Evolutionary conservation across 371 early-diverging fungal species (phyloP), one percentile per base, ranked within the genome.

Genomic region (Actinomucor elegans): DNA sequence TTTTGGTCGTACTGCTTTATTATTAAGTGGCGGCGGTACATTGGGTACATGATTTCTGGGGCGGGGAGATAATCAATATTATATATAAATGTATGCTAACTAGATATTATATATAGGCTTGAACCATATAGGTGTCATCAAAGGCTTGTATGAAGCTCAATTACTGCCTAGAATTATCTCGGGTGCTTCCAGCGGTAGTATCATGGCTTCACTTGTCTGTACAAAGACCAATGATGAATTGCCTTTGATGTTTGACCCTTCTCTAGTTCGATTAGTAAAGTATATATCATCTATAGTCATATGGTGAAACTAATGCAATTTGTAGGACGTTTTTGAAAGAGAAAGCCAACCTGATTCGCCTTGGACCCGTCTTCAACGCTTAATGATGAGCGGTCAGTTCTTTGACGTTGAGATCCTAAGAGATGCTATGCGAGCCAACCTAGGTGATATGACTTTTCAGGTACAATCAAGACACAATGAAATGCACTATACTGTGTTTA

Each of bases 11-110:
- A 94, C 94, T 0, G 95, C 96, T 0, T 64, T 97, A 45, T 72
- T 94, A 28, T 74, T 97, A 14, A 86, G 88, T 52, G 97, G 97
- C 10, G 97, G 97, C 14, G 94, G 92, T 0, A 86, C 91, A 17
- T 82, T 94, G 65, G 94, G 93, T 79, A 48, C 9, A 17, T 24
- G 8, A 12, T 23, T 5, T 3, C 2, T 35, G 6, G 18, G 40
- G n/a, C n/a, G n/a, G n/a, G n/a, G n/a, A n/a, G n/a, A n/a, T n/a
- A n/a, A n/a, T n/a, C n/a, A n/a, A n/a, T 40, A 21, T 40, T 23
- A 40, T 40, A 3, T 44, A 23, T 21, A 5, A 31, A 18, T 29
- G 35, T 28, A 27, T 49, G 35, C 35, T n/a, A n/a, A n/a, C n/a
- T n/a, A n/a, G n/a, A 37, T 37, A 42, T 27, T n/a, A 42, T 26